phyloP scores from a whole-genome alignment of 2,329 filamentous ascomycete genomes.

The Fusarium sp. region DNA sequence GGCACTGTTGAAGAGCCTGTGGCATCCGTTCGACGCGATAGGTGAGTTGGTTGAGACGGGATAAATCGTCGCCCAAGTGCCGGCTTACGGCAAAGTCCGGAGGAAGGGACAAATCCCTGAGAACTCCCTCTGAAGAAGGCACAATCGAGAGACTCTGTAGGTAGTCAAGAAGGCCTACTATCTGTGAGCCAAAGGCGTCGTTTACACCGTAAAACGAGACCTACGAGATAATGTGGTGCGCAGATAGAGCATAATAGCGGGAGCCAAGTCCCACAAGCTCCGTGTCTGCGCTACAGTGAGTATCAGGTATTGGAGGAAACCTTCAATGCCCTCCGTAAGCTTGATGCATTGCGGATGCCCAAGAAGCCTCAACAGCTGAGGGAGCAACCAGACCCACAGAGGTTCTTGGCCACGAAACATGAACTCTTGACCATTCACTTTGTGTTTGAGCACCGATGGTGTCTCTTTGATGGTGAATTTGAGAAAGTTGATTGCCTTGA shows the following conservation, averaged over 20 bases:
- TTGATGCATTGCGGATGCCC: slow-evolving; percentile 63
- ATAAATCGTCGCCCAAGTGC: slow-evolving; percentile 46
- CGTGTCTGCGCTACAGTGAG: slow-evolving; percentile 57
- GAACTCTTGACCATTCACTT: slow-evolving; percentile 54
- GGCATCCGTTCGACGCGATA: slow-evolving; percentile 56
- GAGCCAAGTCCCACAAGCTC: slow-evolving; percentile 61
- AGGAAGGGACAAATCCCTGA: slow-evolving; percentile 53
- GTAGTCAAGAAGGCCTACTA: slow-evolving; percentile 49
- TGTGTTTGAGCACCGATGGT: slow-evolving; percentile 72
- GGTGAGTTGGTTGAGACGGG: slow-evolving; percentile 45
- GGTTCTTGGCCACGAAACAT: slow-evolving; percentile 69
- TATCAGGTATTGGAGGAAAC: slow-evolving; percentile 64
- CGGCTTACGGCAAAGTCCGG: slow-evolving; percentile 52
- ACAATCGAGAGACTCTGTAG: slow-evolving; percentile 49
- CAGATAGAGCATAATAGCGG: slow-evolving; percentile 61
- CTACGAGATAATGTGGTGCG: slow-evolving; percentile 61
- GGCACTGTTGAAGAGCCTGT: slow-evolving; percentile 61
- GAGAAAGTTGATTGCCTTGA: slow-evolving; percentile 83
- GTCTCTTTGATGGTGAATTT: slow-evolving; percentile 80
- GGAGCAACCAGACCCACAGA: slow-evolving; percentile 75
- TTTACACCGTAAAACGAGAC: slow-evolving; percentile 29
- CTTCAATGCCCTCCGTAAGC: slow-evolving; percentile 64
- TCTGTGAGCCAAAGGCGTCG: background rate
- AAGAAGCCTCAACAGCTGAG: slow-evolving; percentile 67
- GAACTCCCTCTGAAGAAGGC: slow-evolving; percentile 44